Base-by-base conservation (phyloP, 768 basidiomycete species). In the Cantharellus anzutake region DNA sequence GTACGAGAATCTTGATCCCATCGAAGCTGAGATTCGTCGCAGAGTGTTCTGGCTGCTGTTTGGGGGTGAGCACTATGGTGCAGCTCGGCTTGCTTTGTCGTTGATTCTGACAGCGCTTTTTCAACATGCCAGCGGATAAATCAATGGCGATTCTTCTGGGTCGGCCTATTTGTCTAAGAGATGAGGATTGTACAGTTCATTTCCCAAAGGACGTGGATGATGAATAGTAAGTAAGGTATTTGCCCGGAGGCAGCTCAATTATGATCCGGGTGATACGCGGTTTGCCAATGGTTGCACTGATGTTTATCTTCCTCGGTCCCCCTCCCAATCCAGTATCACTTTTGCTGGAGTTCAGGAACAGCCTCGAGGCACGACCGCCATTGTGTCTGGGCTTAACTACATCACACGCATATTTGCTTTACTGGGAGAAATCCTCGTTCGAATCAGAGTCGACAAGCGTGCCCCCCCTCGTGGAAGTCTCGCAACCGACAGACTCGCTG, bases 31-130 rank as follows among this genome's bases (percentile, higher is more conserved):
- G 70, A 79, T 92, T 14, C 74, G 89, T n/a, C 78, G 90, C 59
- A 75, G 91, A 60, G 79, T 80, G 39, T 94, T 93, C 72, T 93
- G 88, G 87, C 73, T 94, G 7, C 76, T 91, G 42, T 92, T 91
- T 66, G 87, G 85, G 68, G 90, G 86, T 86, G 67, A 56, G 78
- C 73, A 40, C 41, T 59, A 11, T 39, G 57, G 39, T 51, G 34
- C 34, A n/a, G 40, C 29, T 20, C 44, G 42, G 58, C 50, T 34
- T 65, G n/a, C 42, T 41, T 40, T 59, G 57, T 48, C 56, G 59
- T 60, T 56, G 44, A 34, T 38, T 42, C 42, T 20, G 37, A 20
- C 58, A 44, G 35, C 41, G 56, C 41, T 59, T n/a, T 39, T 39
- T 48, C 39, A 29, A 20, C 41, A 4, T 41, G 61, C 37, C 67